Conservation (phyloP, 2,329 filamentous ascomycete genomes). For the Aspergillus alliaceus region DNA sequence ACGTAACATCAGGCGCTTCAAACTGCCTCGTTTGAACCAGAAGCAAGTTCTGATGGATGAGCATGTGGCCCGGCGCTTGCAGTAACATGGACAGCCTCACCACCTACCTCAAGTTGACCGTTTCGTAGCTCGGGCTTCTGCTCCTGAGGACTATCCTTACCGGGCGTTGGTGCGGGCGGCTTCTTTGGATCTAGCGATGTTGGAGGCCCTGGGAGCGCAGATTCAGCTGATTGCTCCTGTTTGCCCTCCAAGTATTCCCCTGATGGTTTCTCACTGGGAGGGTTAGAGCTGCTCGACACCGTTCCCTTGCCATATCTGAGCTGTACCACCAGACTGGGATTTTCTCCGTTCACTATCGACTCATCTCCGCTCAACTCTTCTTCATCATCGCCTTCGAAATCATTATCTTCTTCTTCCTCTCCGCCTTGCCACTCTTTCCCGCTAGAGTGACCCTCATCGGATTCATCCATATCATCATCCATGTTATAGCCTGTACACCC, state of each 20-base stretch:
- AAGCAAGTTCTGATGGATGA: neutral
- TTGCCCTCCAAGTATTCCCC: constrained; percentile 7
- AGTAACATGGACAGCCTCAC: neutral
- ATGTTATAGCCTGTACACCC: constrained; percentile 57
- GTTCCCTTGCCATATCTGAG: constrained; percentile 51
- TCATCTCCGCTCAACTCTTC: constrained; percentile 43
- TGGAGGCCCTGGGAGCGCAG: neutral
- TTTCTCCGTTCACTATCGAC: constrained; percentile 51
- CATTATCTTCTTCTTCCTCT: constrained; percentile 70
- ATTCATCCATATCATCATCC: constrained; percentile 64
- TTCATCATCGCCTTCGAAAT: constrained; percentile 58
- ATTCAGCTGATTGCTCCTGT: constrained; percentile 11
- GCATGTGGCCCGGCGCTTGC: neutral
- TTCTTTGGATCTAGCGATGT: neutral
- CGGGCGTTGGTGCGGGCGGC: neutral
- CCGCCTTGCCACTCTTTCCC: constrained; percentile 72
- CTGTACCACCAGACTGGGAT: constrained; percentile 72
- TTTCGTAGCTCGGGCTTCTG: neutral
- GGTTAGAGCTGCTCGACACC: constrained; percentile 16
- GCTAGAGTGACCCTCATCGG: constrained; percentile 60
- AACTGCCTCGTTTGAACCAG: neutral
- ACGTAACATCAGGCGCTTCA: neutral
- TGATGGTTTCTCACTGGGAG: constrained; percentile 17
- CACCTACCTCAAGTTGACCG: neutral
- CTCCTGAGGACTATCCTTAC: neutral